Evolutionary conservation across 2,329 filamentous ascomycete species (phyloP).

Genomic region (Dactylellina cionopaga): DNA sequence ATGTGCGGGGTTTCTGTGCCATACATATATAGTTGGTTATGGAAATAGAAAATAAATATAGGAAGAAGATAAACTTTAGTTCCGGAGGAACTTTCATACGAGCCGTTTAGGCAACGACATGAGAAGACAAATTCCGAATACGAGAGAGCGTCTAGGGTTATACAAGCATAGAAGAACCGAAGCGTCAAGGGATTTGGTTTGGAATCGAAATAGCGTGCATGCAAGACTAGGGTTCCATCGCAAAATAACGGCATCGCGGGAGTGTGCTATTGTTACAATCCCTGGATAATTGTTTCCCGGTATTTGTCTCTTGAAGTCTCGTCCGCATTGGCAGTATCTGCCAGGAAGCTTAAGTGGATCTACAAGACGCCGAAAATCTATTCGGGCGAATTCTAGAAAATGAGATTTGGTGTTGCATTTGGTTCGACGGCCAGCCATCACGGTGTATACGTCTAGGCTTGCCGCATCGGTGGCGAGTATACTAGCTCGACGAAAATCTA

Average conservation of each 20-base stretch:
- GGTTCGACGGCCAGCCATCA: no score
- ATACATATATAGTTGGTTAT: neutral
- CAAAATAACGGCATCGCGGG: no score
- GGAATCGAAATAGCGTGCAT: neutral
- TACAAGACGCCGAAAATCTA: no score
- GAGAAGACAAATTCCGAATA: neutral
- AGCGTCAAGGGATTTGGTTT: neutral
- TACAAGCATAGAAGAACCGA: neutral
- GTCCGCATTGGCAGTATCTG: no score
- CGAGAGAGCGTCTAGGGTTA: neutral
- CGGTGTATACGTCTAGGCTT: neutral
- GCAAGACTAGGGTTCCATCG: neutral
- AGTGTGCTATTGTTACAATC: no score
- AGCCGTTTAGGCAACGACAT: slow-evolving; percentile 1
- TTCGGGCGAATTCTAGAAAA: no score
- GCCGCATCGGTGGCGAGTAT: neutral
- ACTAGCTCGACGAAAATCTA: neutral
- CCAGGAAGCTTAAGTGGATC: no score
- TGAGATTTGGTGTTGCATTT: no score
- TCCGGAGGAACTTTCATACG: slow-evolving; percentile 1
- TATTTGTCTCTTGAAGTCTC: no score
- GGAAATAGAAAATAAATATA: neutral
- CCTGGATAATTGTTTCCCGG: no score
- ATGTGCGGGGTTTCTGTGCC: no score
- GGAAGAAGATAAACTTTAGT: neutral